Base-by-base conservation (phyloP, 805 yeast species). In the Yamadazyma laniorum region DNA sequence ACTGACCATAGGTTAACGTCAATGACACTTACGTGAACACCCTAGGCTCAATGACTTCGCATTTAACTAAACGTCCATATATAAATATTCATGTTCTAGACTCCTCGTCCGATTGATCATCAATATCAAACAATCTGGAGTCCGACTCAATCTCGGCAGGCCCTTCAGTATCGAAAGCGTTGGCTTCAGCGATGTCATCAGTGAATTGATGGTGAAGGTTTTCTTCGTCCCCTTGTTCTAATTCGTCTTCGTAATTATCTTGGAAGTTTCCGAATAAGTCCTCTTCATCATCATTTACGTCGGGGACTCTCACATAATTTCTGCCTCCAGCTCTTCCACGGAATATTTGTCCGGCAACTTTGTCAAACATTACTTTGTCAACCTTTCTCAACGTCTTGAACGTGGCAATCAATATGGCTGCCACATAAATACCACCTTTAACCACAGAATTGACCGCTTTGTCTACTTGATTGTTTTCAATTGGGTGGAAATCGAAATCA, bases 381-480 rank as follows among this genome's bases (percentile, higher is more conserved):
- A 67, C 32, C 32, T 61, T 63, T 11, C 60, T 44, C 2, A 63
- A 19, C 0, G 71, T 59, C 42, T 61, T 66, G 33, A 65, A 43
- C 1, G 52, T 44, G 11, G 72, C 70, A 22, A 65, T 43, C 1
- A 55, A 29, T 2, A 68, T 70, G 4, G 80, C 77, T 22, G 60
- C 67, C 3, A 57, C 59, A 22, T 66, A 53, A 14, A 82, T 70
- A 0, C 85, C 85, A n/a, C 76, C 72, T 45, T 62, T 70, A 3
- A 82, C 82, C 16, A 81, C 67, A 17, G 56, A 51, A 48, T 83
- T 85, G 14, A 81, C 82, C 7, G 75, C 70, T 25, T 64, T 67
- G 49, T 83, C 89, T 6, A 78, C 70, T 5, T 56, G 48, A 47
- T 81, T 82, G 44, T 85, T 78, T 53, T 83, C 90, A 33, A 82